Percentiles rank a stretch among this genome's conserved stretches.
Evolutionary conservation across 306 rosid genomes (phyloP).

Genomic region (Canavalia ensiformis): DNA sequence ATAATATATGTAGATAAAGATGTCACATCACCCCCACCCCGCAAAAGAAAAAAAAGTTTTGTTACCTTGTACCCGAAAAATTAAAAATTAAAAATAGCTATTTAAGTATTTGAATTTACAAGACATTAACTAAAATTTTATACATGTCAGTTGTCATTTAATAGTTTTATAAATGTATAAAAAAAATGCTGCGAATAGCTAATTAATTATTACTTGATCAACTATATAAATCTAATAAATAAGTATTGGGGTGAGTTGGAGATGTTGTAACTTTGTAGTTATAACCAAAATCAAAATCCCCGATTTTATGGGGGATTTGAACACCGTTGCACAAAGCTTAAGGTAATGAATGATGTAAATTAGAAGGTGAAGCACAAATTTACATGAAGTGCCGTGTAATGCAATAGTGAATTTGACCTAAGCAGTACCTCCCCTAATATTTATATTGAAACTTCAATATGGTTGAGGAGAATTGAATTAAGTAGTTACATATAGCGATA

Average conservation of each 20-base stretch:
- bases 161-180: neutral
- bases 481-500: neutral
- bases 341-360: constrained; percentile 19
- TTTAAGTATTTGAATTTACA: neutral
- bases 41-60: too few species aligned
- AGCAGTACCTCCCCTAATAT: neutral
- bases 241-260: neutral
- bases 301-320: neutral
- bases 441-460: neutral
- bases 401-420: constrained; percentile 31
- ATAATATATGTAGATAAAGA: too few species aligned
- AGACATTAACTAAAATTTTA: neutral
- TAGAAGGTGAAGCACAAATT: neutral
- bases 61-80: too few species aligned
- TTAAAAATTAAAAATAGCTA: neutral
- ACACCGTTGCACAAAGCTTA: constrained; percentile 21
- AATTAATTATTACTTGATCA: neutral
- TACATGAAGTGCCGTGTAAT: neutral
- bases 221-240: too few species aligned
- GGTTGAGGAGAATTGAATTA: neutral
- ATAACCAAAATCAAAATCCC: constrained; percentile 14
- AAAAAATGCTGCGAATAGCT: neutral
- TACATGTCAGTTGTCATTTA: neutral
- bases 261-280: neutral
- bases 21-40: too few species aligned